A percentile compares a stretch with the other conserved stretches of the same genome.
phyloP scores from a whole-genome alignment of 306 rosid genomes.

The Pyrus bretschneideri region DNA sequence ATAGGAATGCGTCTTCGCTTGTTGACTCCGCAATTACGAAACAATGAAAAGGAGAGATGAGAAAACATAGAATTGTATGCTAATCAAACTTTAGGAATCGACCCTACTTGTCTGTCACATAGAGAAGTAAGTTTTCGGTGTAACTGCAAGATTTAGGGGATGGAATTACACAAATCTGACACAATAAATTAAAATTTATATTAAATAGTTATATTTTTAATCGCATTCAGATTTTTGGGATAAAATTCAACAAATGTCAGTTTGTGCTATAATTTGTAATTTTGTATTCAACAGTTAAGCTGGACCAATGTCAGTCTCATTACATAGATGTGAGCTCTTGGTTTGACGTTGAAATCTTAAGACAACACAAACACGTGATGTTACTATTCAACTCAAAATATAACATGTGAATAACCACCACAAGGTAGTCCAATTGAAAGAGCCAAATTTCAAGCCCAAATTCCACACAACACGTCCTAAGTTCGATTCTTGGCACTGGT shows the following conservation, averaged over 20 bases:
- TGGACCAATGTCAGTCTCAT: no score
- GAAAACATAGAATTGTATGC: not conserved
- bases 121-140: not conserved
- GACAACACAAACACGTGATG: not conserved
- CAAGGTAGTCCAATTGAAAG: no score
- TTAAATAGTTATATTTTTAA: no score
- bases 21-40: slow-evolving; percentile 65
- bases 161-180: not conserved
- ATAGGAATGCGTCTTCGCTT: slow-evolving; percentile 42
- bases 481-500: no score
- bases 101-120: slow-evolving; percentile 19
- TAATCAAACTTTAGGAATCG: slow-evolving; percentile 9
- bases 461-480: no score
- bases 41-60: slow-evolving; percentile 13
- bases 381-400: not conserved
- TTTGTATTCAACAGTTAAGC: not conserved
- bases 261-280: no score
- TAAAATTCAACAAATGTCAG: not conserved
- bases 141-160: not conserved
- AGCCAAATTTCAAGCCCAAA: no score
- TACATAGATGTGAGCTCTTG: not conserved
- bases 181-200: no score
- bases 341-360: no score
- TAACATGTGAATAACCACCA: no score
- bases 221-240: not conserved